These are phyloP conservation scores for Globisporangium nagaii DNA, from an alignment of 352 stramenopile genomes.

Conservation along the genomic window DNA sequence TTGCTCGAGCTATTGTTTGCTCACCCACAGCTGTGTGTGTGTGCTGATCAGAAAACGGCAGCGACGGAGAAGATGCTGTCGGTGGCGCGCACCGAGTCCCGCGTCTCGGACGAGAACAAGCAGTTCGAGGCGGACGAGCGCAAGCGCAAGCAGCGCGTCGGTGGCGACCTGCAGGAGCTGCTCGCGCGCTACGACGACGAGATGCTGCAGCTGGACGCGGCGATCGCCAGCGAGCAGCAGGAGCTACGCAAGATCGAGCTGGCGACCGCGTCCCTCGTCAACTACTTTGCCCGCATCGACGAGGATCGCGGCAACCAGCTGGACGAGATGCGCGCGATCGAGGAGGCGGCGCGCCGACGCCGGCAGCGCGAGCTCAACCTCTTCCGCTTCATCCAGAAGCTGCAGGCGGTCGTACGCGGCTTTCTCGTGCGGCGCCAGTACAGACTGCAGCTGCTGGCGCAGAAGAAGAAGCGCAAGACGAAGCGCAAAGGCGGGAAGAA, in stretches of 20 bases:
- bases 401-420: constrained; percentile 55
- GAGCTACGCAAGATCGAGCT: constrained; percentile 25
- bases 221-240: constrained; percentile 24
- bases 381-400: constrained; percentile 40
- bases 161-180: constrained; percentile 38
- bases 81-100: constrained; percentile 19
- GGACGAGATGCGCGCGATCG: constrained; percentile 34
- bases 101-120: constrained; percentile 33
- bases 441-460: constrained; percentile 19
- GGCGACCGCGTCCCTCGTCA: constrained; percentile 28
- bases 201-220: constrained; percentile 36
- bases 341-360: constrained; percentile 20
- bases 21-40: not conserved
- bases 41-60: constrained; percentile 13
- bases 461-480: constrained; percentile 14
- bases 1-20: not conserved
- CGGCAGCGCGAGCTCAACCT: constrained; percentile 38
- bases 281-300: constrained; percentile 48
- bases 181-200: constrained; percentile 45
- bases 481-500: constrained; percentile 16
- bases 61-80: constrained; percentile 30
- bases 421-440: constrained; percentile 39
- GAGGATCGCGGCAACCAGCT: constrained; percentile 44
- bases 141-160: constrained; percentile 34
- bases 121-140: constrained; percentile 45